Conservation (phyloP, 345 rosid genomes). For the Eucalyptus dawsonii region DNA sequence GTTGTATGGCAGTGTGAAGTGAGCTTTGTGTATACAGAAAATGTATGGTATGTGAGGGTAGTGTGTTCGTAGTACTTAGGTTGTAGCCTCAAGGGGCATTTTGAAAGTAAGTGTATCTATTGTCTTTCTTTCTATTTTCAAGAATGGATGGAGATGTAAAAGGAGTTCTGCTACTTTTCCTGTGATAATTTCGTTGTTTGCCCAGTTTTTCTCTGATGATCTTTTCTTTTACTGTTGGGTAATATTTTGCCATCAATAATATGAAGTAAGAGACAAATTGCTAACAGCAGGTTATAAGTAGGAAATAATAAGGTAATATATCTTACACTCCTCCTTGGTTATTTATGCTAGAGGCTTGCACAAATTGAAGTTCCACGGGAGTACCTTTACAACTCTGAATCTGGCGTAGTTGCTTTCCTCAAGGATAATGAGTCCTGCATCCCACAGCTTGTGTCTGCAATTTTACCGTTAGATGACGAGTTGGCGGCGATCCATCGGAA, state of each 20-base stretch:
- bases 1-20: neutral
- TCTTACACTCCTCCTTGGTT: neutral
- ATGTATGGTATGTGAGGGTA: neutral
- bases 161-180: neutral
- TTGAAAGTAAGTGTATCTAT: neutral
- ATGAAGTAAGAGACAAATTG: neutral
- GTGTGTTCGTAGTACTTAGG: neutral
- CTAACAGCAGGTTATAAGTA: neutral
- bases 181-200: neutral
- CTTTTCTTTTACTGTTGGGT: neutral
- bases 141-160: neutral
- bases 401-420: slow-evolving; percentile 44
- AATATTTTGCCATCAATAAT: neutral
- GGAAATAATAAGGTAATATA: neutral
- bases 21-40: neutral
- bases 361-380: slow-evolving; percentile 46
- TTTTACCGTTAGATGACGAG: slow-evolving; percentile 65
- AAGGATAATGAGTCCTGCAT: slow-evolving; percentile 17
- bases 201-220: neutral
- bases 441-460: slow-evolving; percentile 36
- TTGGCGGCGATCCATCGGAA: slow-evolving; percentile 22
- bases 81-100: neutral
- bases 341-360: slow-evolving; percentile 50
- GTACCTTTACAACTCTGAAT: slow-evolving; percentile 13
- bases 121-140: neutral